Evolutionary conservation across 345 rosid species (phyloP), one percentile per base, ranked within the genome.

Genomic region (Laguncularia racemosa): DNA sequence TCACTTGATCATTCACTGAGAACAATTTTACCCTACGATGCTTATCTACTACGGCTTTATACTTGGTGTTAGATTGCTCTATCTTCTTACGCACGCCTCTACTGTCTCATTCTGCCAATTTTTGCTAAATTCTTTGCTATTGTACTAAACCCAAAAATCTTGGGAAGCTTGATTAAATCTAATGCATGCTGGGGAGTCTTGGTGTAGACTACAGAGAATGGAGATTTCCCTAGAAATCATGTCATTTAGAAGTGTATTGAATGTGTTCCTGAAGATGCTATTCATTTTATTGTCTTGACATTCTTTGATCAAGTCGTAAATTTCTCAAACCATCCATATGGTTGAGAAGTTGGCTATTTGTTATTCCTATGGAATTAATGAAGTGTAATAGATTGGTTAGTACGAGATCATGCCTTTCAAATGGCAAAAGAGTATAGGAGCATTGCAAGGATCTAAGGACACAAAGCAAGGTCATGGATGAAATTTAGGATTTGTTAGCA

Each of bases 221-320:
- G n/a, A n/a, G n/a, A n/a, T n/a, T n/a, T n/a, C n/a, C n/a, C n/a
- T n/a, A n/a, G n/a, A n/a, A 83, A 83, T 67, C 88, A 83, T 67
- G 88, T 83, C 55, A 72, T 83, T 57, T 85, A 83, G 74, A 83
- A 83, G 74, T 80, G 88, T 58, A 83, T 83, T 44, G 88, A 83
- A 68, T 79, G 88, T 69, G 73, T 77, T 52, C 85, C 88, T 7
- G 84, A 80, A 65, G 88, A 77, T 15, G 72, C 58, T 15, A 77
- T 79, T 33, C 75, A 75, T 20, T 83, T 79, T 58, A 75, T 79
- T 46, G 73, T 77, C 55, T 56, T 78, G 0, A 67, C 79, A 16
- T 79, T 83, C 68, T 80, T 63, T 52, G 79, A 68, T 52, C 83
- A 77, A 64, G 88, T 83, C 49, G 79, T 77, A 66, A 64, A 49